phyloP scores from a whole-genome alignment of 257 asterid genomes.

The Ophiorrhiza pumila region DNA sequence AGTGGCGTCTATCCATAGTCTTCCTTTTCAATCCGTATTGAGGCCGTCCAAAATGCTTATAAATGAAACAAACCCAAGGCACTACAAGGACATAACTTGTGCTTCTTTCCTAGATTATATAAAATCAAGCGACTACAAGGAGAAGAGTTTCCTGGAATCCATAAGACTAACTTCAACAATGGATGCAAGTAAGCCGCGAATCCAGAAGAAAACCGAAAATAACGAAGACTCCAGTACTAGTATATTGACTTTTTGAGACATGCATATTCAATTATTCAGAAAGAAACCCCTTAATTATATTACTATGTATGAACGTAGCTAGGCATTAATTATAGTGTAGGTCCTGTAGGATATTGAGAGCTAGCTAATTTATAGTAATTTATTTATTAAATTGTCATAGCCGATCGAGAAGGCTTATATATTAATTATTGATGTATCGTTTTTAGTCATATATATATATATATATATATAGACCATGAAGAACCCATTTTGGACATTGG shows the following conservation, averaged over 20 bases:
- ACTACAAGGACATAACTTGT: conserved; percentile 66
- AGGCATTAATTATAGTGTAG: background rate
- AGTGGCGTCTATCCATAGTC: conserved; percentile 74
- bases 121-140: conserved; percentile 48
- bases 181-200: background rate
- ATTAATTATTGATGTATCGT: no score
- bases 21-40: conserved; percentile 55
- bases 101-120: conserved; percentile 50
- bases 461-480: no score
- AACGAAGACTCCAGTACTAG: conserved; percentile 9
- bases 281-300: conserved; percentile 21
- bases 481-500: no score
- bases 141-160: conserved; percentile 65
- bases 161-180: conserved; percentile 36
- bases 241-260: conserved; percentile 41
- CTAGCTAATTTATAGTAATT: no score
- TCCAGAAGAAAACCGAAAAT: background rate
- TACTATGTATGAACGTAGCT: background rate
- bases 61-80: conserved; percentile 48
- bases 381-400: no score
- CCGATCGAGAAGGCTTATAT: background rate
- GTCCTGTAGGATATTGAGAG: no score
- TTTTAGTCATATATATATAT: no score
- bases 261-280: conserved; percentile 22
- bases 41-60: conserved; percentile 53